Percentiles rank a stretch among this genome's conserved stretches.
These are phyloP conservation scores for Leccinum subtestaceum DNA, from an alignment of 768 basidiomycete species.

Conservation along the genomic window DNA sequence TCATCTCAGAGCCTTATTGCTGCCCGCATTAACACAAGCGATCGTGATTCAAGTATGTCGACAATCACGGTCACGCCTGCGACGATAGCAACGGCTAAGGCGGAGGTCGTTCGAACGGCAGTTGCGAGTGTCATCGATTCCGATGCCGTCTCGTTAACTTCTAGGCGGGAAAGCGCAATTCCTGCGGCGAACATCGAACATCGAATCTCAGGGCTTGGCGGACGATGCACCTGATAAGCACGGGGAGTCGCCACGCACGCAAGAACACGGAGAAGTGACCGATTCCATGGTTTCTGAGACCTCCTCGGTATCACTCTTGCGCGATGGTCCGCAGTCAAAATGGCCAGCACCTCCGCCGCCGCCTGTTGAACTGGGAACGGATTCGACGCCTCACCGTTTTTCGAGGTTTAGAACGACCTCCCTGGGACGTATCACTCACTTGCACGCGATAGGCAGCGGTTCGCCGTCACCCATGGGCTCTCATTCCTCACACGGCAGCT, in stretches of 20 bases:
- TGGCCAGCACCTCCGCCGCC: constrained; percentile 33
- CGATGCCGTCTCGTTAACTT: constrained; percentile 22
- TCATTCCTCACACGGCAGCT: constrained; percentile 38
- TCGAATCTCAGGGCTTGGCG: constrained; percentile 1
- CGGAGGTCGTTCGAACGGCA: constrained; percentile 47
- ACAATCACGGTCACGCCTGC: constrained; percentile 42
- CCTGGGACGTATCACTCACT: constrained; percentile 25
- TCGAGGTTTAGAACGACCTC: constrained; percentile 31
- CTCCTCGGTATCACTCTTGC: constrained; percentile 18
- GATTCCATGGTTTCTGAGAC: constrained; percentile 16
- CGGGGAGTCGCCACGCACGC: constrained; percentile 6
- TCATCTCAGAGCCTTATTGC: constrained; percentile 24
- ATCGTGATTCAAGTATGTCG: constrained; percentile 37
- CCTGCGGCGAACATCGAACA: constrained; percentile 11
- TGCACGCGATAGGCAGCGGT: constrained; percentile 15
- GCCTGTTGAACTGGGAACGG: constrained; percentile 25
- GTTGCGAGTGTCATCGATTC: constrained; percentile 50
- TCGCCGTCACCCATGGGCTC: constrained; percentile 48
- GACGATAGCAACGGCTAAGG: constrained; percentile 45
- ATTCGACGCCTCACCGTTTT: constrained; percentile 24
- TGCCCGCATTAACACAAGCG: constrained; percentile 12
- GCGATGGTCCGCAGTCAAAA: constrained; percentile 20
- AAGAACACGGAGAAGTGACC: constrained; percentile 10
- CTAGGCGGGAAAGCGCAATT: constrained; percentile 13
- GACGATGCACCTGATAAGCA: not conserved